phyloP scores from a whole-genome alignment of 148 eudicot species.

The Vaccinium darrowii region DNA sequence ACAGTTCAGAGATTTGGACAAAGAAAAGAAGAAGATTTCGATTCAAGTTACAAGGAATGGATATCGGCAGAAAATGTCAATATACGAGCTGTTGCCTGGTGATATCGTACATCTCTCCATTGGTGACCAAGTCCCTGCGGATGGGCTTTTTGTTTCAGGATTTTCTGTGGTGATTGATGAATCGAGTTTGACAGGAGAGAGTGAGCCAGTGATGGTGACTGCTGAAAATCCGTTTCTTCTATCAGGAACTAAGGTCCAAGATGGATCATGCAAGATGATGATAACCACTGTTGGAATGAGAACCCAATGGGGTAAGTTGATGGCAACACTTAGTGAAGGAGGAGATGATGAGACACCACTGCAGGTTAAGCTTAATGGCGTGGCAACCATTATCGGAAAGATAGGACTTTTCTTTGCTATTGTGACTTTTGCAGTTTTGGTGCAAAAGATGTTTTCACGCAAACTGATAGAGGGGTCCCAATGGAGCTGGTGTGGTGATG shows the following conservation, averaged over 20 bases:
- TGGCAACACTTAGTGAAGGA: constrained; percentile 31
- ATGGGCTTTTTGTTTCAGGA: constrained; percentile 28
- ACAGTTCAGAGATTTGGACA: constrained; percentile 29
- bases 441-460: constrained; percentile 10
- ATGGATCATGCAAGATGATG: constrained; percentile 30
- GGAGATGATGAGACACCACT: constrained; percentile 32
- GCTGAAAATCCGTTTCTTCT: constrained; percentile 24
- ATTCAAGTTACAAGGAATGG: constrained; percentile 30
- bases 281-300: constrained; percentile 31
- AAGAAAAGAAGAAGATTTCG: constrained; percentile 29
- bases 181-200: constrained; percentile 29
- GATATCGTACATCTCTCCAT: constrained; percentile 29
- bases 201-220: constrained; percentile 29
- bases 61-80: constrained; percentile 27
- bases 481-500: constrained; percentile 17
- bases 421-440: constrained; percentile 18
- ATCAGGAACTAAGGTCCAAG: constrained; percentile 32
- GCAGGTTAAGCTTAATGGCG: constrained; percentile 29
- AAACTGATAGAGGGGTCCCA: constrained; percentile 16
- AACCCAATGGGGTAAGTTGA: constrained; percentile 32
- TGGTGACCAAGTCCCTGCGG: constrained; percentile 32
- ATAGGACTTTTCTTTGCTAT: constrained; percentile 16
- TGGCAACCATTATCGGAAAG: constrained; percentile 28
- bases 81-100: constrained; percentile 28
- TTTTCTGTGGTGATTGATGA: constrained; percentile 30